Percentiles rank a stretch among this genome's conserved stretches.
Evolutionary conservation across 176 grass and related monocot species (phyloP).

Genomic region (Oryza nivara): DNA sequence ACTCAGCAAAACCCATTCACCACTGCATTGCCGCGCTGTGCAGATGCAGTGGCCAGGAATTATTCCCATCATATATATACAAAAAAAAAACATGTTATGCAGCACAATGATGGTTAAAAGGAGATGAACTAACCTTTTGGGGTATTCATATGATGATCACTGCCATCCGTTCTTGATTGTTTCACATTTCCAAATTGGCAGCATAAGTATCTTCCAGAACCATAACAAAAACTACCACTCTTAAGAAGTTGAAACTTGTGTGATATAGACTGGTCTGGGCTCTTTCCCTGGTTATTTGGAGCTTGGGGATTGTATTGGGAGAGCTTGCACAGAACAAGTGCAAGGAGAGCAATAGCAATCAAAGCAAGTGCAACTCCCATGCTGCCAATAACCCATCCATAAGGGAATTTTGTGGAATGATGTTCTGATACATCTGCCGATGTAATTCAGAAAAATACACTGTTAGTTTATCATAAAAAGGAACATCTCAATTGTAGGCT

Average conservation of each 20-base stretch:
- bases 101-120: constrained; percentile 17
- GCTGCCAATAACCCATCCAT: constrained; percentile 93
- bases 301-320: constrained; percentile 48
- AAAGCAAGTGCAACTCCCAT: constrained; percentile 86
- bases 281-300: constrained; percentile 62
- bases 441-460: constrained; percentile 20
- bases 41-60: not conserved
- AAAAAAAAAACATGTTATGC: not conserved
- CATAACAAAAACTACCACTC: constrained; percentile 85
- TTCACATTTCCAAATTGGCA: constrained; percentile 77
- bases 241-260: constrained; percentile 91
- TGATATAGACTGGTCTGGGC: constrained; percentile 52
- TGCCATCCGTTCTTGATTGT: constrained; percentile 53
- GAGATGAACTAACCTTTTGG: constrained; percentile 74
- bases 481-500: constrained; percentile 6
- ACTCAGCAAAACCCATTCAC: constrained; percentile 2
- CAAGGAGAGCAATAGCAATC: constrained; percentile 73
- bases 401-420: constrained; percentile 76
- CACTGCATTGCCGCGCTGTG: not conserved
- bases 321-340: constrained; percentile 64
- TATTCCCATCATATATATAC: not conserved
- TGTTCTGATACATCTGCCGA: constrained; percentile 62
- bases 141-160: constrained; percentile 62
- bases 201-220: constrained; percentile 92
- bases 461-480: constrained; percentile 34